Evolutionary conservation across 1,284 basidiomycete genomes (phyloP), one percentile per base, ranked within the genome.

Genomic region (Heterobasidion irregulare): DNA sequence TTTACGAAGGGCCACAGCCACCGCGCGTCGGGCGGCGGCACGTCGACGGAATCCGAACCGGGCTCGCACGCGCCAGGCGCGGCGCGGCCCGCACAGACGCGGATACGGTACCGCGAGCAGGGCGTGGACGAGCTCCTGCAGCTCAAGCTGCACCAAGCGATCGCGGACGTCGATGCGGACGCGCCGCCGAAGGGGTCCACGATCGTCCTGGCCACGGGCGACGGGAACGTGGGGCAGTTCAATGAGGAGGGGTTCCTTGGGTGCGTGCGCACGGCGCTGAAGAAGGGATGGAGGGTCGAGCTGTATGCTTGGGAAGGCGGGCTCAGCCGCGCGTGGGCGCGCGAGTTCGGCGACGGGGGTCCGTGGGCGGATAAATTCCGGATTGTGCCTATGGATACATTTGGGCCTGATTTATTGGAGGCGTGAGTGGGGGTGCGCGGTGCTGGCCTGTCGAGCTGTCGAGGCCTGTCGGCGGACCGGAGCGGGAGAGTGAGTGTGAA

Each of bases 191-290:
- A 73, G 9, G 79, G 81, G 1, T 80, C 84, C 6, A 92, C 90
- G 18, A 89, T 94, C 61, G 84, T 94, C 43, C 79, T 95, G 38
- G 92, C 90, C 1, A 94, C 93, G 0, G 92, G 92, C 3, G 92
- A 95, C 66, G 92, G 91, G 18, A 90, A 91, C 64, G 85, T 86
- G 10, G 89, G 89, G 2, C 86, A 94, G 66, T 94, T 93, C 66
- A 93, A 85, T 67, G 87, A 90, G 58, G 87, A 92, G 63, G 92
- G 92, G 3, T 95, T 94, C 70, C 68, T 92, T 33, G 90, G 92
- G 0, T 86, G 87, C 53, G 89, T 93, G 12, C 75, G 88, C 54
- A 83, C 84, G 10, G 92, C 93, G 9, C 70, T 94, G 63, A 84
- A 83, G 68, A 80, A 84, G 53, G 92, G 92, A 1, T 95, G 92